A percentile compares a stretch with the other conserved stretches of the same genome.
These are phyloP conservation scores for Pulveroboletus sp. DNA, from an alignment of 768 basidiomycete genomes.

Conservation along the genomic window DNA sequence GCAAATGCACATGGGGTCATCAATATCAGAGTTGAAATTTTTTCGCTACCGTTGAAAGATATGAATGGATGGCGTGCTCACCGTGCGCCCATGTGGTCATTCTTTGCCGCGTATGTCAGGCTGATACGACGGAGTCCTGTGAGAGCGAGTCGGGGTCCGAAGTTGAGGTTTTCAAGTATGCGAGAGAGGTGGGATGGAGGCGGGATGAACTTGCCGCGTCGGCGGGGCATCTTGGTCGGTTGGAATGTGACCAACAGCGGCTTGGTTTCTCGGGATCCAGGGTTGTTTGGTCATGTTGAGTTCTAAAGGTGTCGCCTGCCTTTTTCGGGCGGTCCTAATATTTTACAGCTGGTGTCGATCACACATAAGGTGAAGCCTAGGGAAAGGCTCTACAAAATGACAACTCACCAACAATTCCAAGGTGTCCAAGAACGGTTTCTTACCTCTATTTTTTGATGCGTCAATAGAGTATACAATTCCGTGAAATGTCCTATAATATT, in stretches of 20 bases:
- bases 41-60: too few relatives aligned
- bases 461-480: too few relatives aligned
- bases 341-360: too few relatives aligned
- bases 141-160: constrained; percentile 49
- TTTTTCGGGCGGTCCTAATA: background rate
- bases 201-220: constrained; percentile 31
- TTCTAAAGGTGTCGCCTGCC: background rate
- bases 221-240: constrained; percentile 17
- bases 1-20: too few relatives aligned
- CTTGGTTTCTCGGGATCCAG: background rate
- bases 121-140: constrained; percentile 47
- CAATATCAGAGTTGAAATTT: too few relatives aligned
- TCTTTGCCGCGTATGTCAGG: constrained; percentile 54
- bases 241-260: too few relatives aligned
- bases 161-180: constrained; percentile 48
- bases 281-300: constrained; percentile 13
- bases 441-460: too few relatives aligned
- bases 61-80: constrained; percentile 39
- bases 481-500: too few relatives aligned
- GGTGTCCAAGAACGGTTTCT: too few relatives aligned
- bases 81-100: constrained; percentile 77
- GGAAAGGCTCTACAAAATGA: too few relatives aligned
- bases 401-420: too few relatives aligned
- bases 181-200: constrained; percentile 54
- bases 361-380: too few relatives aligned